Evolutionary conservation across 129 eudicot genomes (phyloP), one percentile per base, ranked within the genome.

Genomic region (Erigeron canadensis): DNA sequence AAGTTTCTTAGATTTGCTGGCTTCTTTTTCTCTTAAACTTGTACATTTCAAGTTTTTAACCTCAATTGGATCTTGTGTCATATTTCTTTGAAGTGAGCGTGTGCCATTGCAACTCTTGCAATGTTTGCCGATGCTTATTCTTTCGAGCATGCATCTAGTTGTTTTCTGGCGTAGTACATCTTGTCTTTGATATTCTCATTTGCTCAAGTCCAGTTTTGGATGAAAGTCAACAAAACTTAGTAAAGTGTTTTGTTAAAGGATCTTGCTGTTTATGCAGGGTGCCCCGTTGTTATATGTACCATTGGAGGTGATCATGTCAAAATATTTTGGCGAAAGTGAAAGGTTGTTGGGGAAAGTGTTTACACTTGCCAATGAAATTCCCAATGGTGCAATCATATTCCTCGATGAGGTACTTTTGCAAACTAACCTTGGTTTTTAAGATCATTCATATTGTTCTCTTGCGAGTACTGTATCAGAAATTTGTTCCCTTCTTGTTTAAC

Each of bases 261-360:
- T 28, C 42, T 2, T 65, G 67, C 64, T 74, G 10, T 71, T 48
- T 44, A 62, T 65, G 65, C 88, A 95, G 99, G 94, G 96, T 70
- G 88, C 88, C 74, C 99, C 99, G 3, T 70, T 95, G 86, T 64
- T 95, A 62, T 90, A 95, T 74, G 96, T 95, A 62, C 99, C 99
- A 10, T 70, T 95, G 84, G 99, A 94, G 83, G 84, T 88, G 23
- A 84, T 95, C 59, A 72, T 94, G 99, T 95, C 96, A n/a, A 95
- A 95, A 65, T 95, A 90, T 72, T 95, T 86, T 74, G 99, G 99
- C 70, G 99, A 95, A 78, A 95, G 97, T 80, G 99, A 95, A 70
- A 89, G 97, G 48, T 81, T 95, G 75, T 74, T 95, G 72, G 97
- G 97, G 28, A 95, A 95, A 83, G 94, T 95, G 56, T 95, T 95